Percentiles rank a stretch among this genome's conserved stretches.
phyloP scores from a whole-genome alignment of 768 basidiomycete genomes.

The Tulasnella sp. region DNA sequence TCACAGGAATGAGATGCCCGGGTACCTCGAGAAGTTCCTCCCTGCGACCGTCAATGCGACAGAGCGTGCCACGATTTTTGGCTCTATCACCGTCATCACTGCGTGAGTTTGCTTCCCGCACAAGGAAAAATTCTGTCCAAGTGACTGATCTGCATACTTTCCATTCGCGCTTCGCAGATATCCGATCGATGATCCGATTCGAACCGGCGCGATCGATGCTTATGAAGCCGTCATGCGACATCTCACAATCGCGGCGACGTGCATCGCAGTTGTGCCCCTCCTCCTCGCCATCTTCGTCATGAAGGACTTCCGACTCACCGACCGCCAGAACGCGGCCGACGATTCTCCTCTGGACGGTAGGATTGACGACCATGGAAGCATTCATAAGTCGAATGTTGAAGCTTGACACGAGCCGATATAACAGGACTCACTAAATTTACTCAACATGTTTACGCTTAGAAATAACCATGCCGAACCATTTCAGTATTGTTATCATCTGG shows the following conservation, averaged over 20 bases:
- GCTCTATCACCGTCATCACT: conserved; percentile 43
- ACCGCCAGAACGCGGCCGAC: too few species aligned
- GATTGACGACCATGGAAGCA: too few species aligned
- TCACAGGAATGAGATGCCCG: conserved; percentile 49
- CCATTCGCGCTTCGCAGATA: too few species aligned
- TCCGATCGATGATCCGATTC: conserved; percentile 43
- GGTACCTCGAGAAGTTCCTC: conserved; percentile 42
- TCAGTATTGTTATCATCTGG: too few species aligned
- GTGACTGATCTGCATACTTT: conserved; percentile 11
- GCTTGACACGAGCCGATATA: too few species aligned
- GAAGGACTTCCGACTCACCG: too few species aligned
- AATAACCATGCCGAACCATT: too few species aligned
- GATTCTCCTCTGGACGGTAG: too few species aligned
- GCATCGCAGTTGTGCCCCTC: not conserved
- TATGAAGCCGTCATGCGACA: not conserved
- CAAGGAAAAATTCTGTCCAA: conserved; percentile 7
- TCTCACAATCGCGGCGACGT: not conserved
- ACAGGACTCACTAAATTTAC: too few species aligned
- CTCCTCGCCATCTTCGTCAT: too few species aligned
- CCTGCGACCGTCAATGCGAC: conserved; percentile 34
- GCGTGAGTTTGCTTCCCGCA: conserved; percentile 21
- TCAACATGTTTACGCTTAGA: too few species aligned
- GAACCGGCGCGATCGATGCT: conserved; percentile 52
- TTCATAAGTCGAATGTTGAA: too few species aligned
- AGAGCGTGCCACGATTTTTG: conserved; percentile 39